These are phyloP conservation scores for Oryza officinalis DNA, from an alignment of 176 grass and related monocot genomes.

Conservation along the genomic window DNA sequence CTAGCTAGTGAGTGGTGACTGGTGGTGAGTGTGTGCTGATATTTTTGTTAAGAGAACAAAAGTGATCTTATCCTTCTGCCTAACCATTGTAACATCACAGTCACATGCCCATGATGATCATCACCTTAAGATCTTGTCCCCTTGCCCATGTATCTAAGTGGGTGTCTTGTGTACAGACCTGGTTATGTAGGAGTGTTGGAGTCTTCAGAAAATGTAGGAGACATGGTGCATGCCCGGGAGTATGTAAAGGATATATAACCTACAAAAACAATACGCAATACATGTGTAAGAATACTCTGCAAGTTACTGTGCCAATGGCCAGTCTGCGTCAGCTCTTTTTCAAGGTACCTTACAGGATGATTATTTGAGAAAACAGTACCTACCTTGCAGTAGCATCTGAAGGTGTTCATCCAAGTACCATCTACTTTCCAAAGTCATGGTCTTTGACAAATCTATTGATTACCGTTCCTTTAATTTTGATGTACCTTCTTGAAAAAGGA, in stretches of 20 bases:
- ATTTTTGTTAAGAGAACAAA: slow-evolving; percentile 28
- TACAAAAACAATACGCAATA: slow-evolving; percentile 40
- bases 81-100: slow-evolving; percentile 33
- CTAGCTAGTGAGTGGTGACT: slow-evolving; percentile 16
- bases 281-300: slow-evolving; percentile 6
- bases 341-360: neutral
- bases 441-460: slow-evolving; percentile 13
- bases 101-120: slow-evolving; percentile 27
- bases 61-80: slow-evolving; percentile 34
- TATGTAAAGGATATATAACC: slow-evolving; percentile 27
- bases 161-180: slow-evolving; percentile 30
- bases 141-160: slow-evolving; percentile 11
- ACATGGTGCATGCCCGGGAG: neutral
- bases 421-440: slow-evolving; percentile 6
- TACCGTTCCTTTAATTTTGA: slow-evolving; percentile 19
- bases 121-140: slow-evolving; percentile 31
- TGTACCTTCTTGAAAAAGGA: slow-evolving; percentile 16
- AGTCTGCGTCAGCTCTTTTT: slow-evolving; percentile 26
- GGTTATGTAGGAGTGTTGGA: slow-evolving; percentile 25
- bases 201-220: slow-evolving; percentile 1
- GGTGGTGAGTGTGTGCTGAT: slow-evolving; percentile 14
- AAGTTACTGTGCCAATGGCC: slow-evolving; percentile 4
- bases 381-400: slow-evolving; percentile 13
- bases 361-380: neutral
- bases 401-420: slow-evolving; percentile 10